A percentile compares a stretch with the other conserved stretches of the same genome.
Conservation (phyloP, 257 asterid species). For the Solanum lycopersicoides region DNA sequence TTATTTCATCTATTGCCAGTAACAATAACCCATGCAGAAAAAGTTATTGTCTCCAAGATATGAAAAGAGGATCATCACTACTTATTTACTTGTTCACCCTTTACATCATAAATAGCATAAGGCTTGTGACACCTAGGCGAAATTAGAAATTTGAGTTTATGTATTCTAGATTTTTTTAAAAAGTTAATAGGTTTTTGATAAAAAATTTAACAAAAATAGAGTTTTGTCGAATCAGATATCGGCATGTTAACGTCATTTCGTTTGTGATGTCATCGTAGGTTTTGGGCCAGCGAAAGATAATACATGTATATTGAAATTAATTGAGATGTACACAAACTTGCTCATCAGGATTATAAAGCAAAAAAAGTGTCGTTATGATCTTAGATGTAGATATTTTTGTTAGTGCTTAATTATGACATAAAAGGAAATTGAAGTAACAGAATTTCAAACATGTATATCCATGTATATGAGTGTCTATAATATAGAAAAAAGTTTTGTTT, state of each 20-base stretch:
- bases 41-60: neutral
- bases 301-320: neutral
- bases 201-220: neutral
- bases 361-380: neutral
- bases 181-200: neutral
- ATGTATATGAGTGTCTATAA: neutral
- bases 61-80: neutral
- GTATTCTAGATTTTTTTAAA: neutral
- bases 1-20: neutral
- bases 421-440: neutral
- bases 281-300: neutral
- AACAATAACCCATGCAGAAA: constrained; percentile 28
- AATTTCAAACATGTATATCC: neutral
- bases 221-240: neutral
- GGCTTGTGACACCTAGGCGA: neutral
- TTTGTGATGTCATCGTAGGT: neutral
- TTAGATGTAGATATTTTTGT: neutral
- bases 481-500: neutral
- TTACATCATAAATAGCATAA: neutral
- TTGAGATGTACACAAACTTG: rapidly evolving
- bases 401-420: neutral
- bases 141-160: neutral
- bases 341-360: neutral
- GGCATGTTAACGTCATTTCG: neutral
- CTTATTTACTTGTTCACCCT: neutral